Base-by-base conservation (phyloP, 2,329 filamentous ascomycete genomes). In the Calonectria ilicicola region DNA sequence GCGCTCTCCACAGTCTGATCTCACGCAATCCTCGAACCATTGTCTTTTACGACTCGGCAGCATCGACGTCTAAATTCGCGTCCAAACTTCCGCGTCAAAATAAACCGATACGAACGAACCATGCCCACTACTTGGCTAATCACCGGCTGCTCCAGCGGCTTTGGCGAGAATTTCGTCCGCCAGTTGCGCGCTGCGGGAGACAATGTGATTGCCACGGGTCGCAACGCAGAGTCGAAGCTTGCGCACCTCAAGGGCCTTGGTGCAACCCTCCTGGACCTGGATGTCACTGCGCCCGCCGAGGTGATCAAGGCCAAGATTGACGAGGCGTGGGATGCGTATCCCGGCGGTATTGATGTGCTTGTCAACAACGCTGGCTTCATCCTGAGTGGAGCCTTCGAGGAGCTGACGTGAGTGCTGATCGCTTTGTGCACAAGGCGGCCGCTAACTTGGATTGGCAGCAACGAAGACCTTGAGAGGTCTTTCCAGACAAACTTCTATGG, bases 61-160 rank as follows among this genome's bases (percentile, higher is more conserved):
- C 10, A 35, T 14, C 3, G 7, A 35, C 32, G 32, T 35, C 32
- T 14, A 35, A 35, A 35, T 14, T 9, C 32, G 12, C 32, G 32
- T 35, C 32, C 10, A 35, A 35, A 35, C 6, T 35, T 35, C 32
- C 32, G 12, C 32, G 2, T 35, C 35, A 21, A 21, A 40, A 12
- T 47, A 21, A 38, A 26, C n/a, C 32, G 10, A 23, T 5, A 12
- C 9, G 15, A 40, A 12, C 9, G 15, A 40, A 29, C 40, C 10
- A 77, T 77, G 73, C 14, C 15, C 27, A n/a, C 65, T 1, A 83
- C 81, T 1, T 85, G 83, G 83, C 47, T 87, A 19, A 83, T 87
- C 46, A 87, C 86, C 1, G 85, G 85, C 56, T 85, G 84, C 75
- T 86, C 85, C 10, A 86, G 83, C 62, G 85, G 85, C 23, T 86